Percentiles rank a stretch among this genome's conserved stretches.
phyloP scores from a whole-genome alignment of 2,329 filamentous ascomycete genomes.

The Alternaria postmessia region DNA sequence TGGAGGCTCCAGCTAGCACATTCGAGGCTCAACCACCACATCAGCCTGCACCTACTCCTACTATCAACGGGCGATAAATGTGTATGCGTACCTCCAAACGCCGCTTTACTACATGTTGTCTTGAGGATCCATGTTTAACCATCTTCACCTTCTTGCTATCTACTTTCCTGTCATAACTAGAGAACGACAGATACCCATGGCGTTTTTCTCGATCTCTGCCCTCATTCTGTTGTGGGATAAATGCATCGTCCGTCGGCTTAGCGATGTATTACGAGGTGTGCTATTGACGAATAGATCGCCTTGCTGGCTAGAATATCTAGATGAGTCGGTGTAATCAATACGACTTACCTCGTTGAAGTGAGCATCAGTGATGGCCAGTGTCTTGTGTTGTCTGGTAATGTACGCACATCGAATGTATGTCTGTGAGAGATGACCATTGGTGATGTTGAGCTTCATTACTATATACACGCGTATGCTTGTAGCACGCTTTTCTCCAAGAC shows the following conservation, averaged over 20 bases:
- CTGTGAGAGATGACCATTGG: not conserved
- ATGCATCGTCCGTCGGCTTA: not conserved
- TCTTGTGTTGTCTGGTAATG: not conserved
- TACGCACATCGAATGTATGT: not conserved
- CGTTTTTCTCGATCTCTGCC: not conserved
- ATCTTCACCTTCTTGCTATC: not conserved
- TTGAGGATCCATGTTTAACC: not conserved
- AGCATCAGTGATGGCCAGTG: not conserved
- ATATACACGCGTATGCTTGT: slow-evolving; percentile 10
- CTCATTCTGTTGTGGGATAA: not conserved
- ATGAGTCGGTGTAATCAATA: not conserved
- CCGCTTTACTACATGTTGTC: not conserved
- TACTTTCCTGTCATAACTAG: not conserved
- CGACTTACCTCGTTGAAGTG: not conserved
- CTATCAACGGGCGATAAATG: slow-evolving; percentile 30
- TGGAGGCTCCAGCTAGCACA: not conserved
- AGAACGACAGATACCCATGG: slow-evolving; percentile 16
- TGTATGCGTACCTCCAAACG: not conserved
- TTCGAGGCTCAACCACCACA: not conserved
- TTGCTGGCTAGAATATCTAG: not conserved
- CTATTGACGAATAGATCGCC: not conserved
- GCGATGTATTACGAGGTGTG: not conserved
- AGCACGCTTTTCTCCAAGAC: slow-evolving; percentile 2
- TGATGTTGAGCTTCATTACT: not conserved
- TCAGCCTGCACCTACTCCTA: not conserved